These are phyloP conservation scores for Neurospora sp. DNA, from an alignment of 495 filamentous ascomycete species.

Conservation along the genomic window DNA sequence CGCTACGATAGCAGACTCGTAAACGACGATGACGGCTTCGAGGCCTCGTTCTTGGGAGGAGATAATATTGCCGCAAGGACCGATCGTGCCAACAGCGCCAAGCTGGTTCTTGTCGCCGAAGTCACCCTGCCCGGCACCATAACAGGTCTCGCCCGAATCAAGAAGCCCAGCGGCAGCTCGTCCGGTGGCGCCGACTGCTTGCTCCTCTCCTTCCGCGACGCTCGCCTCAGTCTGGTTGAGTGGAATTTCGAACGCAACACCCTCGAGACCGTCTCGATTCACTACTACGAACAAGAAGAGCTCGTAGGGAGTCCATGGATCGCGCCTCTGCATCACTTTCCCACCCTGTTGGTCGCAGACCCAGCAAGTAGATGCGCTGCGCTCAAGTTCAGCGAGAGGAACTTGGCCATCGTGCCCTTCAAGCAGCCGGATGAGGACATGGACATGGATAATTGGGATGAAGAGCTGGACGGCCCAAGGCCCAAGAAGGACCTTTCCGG, in stretches of 20 bases:
- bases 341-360: slow-evolving; percentile 76
- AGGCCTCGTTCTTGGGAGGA: slow-evolving; percentile 47
- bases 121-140: slow-evolving; percentile 74
- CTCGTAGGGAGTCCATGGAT: slow-evolving; percentile 65
- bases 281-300: slow-evolving; percentile 96
- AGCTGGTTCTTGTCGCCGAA: slow-evolving; percentile 79
- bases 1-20: slow-evolving; percentile 32
- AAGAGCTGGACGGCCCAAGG: slow-evolving; percentile 56
- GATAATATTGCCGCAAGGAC: slow-evolving; percentile 43
- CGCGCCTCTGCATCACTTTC: slow-evolving; percentile 54
- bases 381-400: slow-evolving; percentile 79
- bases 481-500: slow-evolving; percentile 33
- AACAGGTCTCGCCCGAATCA: slow-evolving; percentile 69
- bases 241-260: slow-evolving; percentile 77
- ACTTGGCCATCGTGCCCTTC: slow-evolving; percentile 90
- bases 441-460: slow-evolving; percentile 77
- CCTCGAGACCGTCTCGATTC: slow-evolving; percentile 82
- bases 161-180: slow-evolving; percentile 55
- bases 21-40: slow-evolving; percentile 51
- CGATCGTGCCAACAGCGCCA: slow-evolving; percentile 52
- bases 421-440: slow-evolving; percentile 83
- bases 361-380: slow-evolving; percentile 87
- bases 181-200: slow-evolving; percentile 63
- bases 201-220: slow-evolving; percentile 74
- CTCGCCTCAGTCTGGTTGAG: slow-evolving; percentile 84